Evolutionary conservation across 345 rosid genomes (phyloP).

Genomic region (Eucalyptus regnans): DNA sequence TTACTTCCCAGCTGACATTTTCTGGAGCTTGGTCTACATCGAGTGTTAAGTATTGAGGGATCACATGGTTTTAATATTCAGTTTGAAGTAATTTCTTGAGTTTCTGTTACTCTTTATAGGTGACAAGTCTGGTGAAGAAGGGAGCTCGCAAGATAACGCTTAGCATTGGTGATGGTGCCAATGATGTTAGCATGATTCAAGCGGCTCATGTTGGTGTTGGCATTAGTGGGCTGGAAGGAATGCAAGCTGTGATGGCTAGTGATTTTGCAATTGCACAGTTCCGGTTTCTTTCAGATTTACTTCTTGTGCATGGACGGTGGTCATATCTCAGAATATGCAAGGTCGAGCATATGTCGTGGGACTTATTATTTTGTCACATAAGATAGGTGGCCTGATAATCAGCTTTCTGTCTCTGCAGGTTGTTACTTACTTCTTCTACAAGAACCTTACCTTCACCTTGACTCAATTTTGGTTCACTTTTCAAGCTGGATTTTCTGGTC

Average conservation of each 20-base stretch:
- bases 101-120: constrained; percentile 28
- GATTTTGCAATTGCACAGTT: constrained; percentile 99
- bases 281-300: constrained; percentile 85
- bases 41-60: background rate
- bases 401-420: constrained; percentile 49
- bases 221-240: constrained; percentile 97
- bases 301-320: constrained; percentile 99
- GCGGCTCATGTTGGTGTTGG: constrained; percentile 99
- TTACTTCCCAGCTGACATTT: background rate
- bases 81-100: background rate
- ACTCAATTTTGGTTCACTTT: constrained; percentile 99
- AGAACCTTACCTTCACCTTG: constrained; percentile 93
- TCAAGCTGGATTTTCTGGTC: constrained; percentile 97
- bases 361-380: background rate
- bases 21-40: background rate
- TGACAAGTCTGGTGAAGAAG: constrained; percentile 90
- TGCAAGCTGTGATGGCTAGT: constrained; percentile 99
- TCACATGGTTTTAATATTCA: background rate
- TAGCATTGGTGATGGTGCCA: constrained; percentile 99
- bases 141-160: constrained; percentile 97
- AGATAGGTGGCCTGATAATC: background rate
- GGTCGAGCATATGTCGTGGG: constrained; percentile 12
- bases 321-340: constrained; percentile 97
- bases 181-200: constrained; percentile 99
- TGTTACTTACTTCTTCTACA: constrained; percentile 96